Base-by-base conservation (phyloP, 306 rosid genomes). In the Hylodesmum podocarpum region DNA sequence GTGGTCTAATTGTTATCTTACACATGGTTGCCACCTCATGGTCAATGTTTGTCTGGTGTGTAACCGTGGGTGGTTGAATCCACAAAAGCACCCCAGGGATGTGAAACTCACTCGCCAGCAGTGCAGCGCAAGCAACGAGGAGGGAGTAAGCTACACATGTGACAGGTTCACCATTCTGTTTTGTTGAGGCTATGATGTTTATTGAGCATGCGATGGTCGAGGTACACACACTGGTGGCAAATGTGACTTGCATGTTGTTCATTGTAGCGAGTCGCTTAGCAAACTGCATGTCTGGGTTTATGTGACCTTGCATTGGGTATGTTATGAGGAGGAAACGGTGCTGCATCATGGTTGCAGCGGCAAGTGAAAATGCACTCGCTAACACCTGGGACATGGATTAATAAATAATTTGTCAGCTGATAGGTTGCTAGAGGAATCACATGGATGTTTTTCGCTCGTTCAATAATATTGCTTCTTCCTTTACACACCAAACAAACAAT, bases 211-310 rank as follows among this genome's bases (percentile, higher is more conserved):
- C 64, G 76, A n/a, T 85, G 78, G 64, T 54, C 41, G 44, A 77
- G 79, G 55, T 25, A 19, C 33, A 77, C n/a, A n/a, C 4, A 13
- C 59, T 64, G 11, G 83, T 84, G 9, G 61, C 75, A 1, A 80
- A 51, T 1, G 96, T 86, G 53, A 88, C 92, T 1, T 70, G 54
- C n/a, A n/a, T n/a, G 1, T 53, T 76, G 4, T 88, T 85, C n/a
- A 44, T 40, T 9, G 43, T 8, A 18, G 22, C 8, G 66, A 88
- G 87, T 7, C 79, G 49, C 28, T 73, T 83, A 41, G 90, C 84
- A 28, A 86, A 68, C 10, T 84, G 85, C 49, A 90, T 76, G 6
- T 83, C 16, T 0, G 89, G 92, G 78, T 86, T 90, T 47, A 90
- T 39, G 66, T 84, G 89, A 50, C 95, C 89, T 54, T 83, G 92